Conservation (phyloP, 2,329 filamentous ascomycete species). For the Colletotrichum sp. region DNA sequence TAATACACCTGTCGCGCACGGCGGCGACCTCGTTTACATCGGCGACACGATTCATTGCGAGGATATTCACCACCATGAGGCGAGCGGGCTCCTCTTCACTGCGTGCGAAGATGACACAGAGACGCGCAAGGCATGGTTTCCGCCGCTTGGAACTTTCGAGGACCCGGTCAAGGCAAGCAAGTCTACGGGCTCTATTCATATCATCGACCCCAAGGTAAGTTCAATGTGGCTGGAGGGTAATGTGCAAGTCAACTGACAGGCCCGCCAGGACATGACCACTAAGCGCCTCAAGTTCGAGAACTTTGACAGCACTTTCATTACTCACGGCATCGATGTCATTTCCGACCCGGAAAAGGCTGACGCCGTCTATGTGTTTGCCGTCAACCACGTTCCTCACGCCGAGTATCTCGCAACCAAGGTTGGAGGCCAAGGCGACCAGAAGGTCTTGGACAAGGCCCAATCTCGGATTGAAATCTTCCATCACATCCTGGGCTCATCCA, state of each 20-base stretch:
- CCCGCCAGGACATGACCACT: conserved; percentile 29
- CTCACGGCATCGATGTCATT: conserved; percentile 67
- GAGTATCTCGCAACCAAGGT: conserved; percentile 30
- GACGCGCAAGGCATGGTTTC: conserved; percentile 57
- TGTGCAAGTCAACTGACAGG: neutral
- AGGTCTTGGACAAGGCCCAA: conserved; percentile 31
- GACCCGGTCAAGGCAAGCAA: conserved; percentile 38
- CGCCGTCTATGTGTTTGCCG: conserved; percentile 63
- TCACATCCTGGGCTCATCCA: conserved; percentile 28
- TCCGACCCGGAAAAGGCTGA: conserved; percentile 45
- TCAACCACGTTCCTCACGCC: conserved; percentile 63
- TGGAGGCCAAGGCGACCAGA: conserved; percentile 34
- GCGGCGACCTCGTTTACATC: conserved; percentile 44
- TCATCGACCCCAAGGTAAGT: conserved; percentile 59
- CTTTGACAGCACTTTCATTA: conserved; percentile 59
- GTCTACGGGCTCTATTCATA: conserved; percentile 50
- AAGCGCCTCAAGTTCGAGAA: conserved; percentile 50
- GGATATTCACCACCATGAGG: conserved; percentile 60
- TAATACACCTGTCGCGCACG: conserved; percentile 23
- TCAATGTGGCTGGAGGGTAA: neutral
- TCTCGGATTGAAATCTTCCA: conserved; percentile 64
- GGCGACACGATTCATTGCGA: conserved; percentile 62
- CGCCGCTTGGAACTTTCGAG: conserved; percentile 45
- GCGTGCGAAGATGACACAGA: conserved; percentile 55
- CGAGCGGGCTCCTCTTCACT: conserved; percentile 56